Base-by-base conservation (phyloP, 2,329 filamentous ascomycete species). In the Fusarium ambrosium region DNA sequence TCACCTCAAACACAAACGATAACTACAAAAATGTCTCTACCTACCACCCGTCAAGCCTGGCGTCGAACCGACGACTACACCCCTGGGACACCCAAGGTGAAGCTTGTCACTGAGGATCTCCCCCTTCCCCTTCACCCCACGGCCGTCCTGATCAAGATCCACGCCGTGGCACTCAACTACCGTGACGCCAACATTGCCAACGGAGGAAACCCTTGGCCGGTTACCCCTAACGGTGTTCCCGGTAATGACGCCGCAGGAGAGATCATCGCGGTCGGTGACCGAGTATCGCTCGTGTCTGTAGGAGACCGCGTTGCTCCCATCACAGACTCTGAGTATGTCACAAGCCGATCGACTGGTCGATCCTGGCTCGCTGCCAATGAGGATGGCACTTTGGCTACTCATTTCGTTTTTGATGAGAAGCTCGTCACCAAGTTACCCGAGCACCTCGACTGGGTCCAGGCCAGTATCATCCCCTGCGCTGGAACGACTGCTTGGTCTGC, bases 401-500 rank as follows among this genome's bases (percentile, higher is more conserved):
- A 85, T 69, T n/a, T 86, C 2, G 75, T 86, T 1, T 86, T 84
- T 63, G 81, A 85, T 27, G 84, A 86, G 70, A 71, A 77, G 37
- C 72, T 78, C 10, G 55, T 87, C 4, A 78, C 72, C 27, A 84
- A 82, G 55, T 62, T 86, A 0, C 85, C 85, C 0, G 64, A 63
- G 0, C 78, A 86, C 62, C 74, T 87, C 20, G 73, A 80, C 39
- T 86, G 82, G 81, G 67, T 78, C 1, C 72, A 81, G 4, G 82
- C 84, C 3, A 76, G 78, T 9, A 81, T 81, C 1, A 80, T 87
- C 18, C 84, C 85, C 0, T 87, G 85, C 41, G 85, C 86, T 22
- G 86, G 84, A 0, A 79, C 83, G 0, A 87, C 86, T 0, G 86
- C 86, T 2, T 87, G 86, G 84, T 79, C 81, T 55, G 84, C 85